These are phyloP conservation scores for Draba incana DNA, from an alignment of 345 rosid genomes.

Conservation along the genomic window DNA sequence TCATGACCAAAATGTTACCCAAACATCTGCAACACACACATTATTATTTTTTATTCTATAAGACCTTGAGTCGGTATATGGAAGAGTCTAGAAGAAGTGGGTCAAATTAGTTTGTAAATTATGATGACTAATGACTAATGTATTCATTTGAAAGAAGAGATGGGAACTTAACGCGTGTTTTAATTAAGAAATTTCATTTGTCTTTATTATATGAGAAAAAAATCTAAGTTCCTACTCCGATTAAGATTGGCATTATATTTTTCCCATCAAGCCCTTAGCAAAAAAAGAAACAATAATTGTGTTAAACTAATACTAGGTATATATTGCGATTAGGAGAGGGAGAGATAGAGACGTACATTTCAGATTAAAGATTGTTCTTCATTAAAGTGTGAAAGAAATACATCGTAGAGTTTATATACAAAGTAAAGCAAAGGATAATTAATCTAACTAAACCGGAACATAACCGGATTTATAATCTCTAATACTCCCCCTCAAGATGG, in stretches of 20 bases:
- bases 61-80: slow-evolving; percentile 18
- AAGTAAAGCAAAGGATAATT: no score
- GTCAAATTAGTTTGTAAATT: neutral
- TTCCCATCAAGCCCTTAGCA: neutral
- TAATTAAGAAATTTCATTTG: neutral
- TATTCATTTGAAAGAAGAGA: slow-evolving; percentile 1
- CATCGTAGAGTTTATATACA: no score
- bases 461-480: no score
- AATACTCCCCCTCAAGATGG: no score
- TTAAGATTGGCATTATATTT: slow-evolving; percentile 21
- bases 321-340: neutral
- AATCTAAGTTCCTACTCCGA: slow-evolving; percentile 10
- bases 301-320: no score
- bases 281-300: neutral
- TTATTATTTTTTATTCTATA: slow-evolving; percentile 15
- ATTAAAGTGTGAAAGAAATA: no score
- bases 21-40: slow-evolving; percentile 25
- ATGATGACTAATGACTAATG: slow-evolving; percentile 6
- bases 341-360: neutral
- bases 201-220: slow-evolving; percentile 8
- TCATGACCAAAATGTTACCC: slow-evolving; percentile 23
- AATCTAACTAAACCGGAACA: no score
- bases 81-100: slow-evolving; percentile 33
- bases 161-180: slow-evolving; percentile 12
- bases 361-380: no score